Percentiles rank a stretch among this genome's conserved stretches.
Evolutionary conservation across 2,329 filamentous ascomycete genomes (phyloP).

Genomic region (Colletotrichum nymphaeae): DNA sequence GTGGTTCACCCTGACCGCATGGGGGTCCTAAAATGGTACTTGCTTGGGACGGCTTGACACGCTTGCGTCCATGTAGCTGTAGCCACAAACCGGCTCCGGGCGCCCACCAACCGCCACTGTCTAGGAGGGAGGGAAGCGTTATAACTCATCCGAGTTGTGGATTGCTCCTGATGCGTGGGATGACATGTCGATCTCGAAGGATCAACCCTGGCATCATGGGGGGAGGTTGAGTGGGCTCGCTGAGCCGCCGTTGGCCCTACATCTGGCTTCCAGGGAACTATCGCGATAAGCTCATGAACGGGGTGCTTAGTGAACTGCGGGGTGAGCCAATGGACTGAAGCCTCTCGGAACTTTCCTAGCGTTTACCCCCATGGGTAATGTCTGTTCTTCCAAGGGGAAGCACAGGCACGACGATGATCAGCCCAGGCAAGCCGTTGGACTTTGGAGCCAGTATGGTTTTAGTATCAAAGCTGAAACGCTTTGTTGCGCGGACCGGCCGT

Average conservation of each 20-base stretch:
- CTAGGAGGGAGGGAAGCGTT: neutral
- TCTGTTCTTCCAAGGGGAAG: neutral
- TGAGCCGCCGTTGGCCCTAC: neutral
- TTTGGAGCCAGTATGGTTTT: neutral
- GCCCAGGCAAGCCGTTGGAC: neutral
- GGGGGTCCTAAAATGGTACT: constrained; percentile 17
- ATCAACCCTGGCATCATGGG: neutral
- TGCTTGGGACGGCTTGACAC: constrained; percentile 8
- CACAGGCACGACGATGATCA: neutral
- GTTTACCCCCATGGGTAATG: no score
- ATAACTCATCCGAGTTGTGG: constrained; percentile 10
- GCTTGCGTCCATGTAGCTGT: neutral
- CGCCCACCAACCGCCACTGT: neutral
- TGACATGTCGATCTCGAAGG: constrained; percentile 20
- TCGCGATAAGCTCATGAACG: constrained; percentile 17
- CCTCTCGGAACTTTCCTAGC: neutral
- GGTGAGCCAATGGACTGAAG: constrained; percentile 9
- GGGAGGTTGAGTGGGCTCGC: neutral
- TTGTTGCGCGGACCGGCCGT: constrained; percentile 9
- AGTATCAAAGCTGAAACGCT: constrained; percentile 32
- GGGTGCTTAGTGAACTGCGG: neutral
- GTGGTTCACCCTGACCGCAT: constrained; percentile 16
- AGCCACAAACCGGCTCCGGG: constrained; percentile 16
- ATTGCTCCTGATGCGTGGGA: constrained; percentile 4
- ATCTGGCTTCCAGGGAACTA: neutral